Evolutionary conservation across 2,329 filamentous ascomycete species (phyloP), one percentile per base, ranked within the genome.

Genomic region (Tothia fuscella): DNA sequence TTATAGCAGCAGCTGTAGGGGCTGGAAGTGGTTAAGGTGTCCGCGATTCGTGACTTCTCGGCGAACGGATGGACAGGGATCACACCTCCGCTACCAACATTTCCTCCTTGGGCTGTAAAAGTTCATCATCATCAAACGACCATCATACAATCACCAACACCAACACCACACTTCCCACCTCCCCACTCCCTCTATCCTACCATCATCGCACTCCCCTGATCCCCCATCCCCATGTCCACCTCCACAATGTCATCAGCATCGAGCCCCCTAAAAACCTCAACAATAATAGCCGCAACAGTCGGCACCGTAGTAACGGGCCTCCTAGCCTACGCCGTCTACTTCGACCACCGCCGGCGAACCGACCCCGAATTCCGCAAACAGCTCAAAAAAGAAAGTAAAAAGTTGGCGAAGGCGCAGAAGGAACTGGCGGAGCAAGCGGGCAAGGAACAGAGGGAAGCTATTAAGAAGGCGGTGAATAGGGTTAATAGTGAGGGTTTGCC

Each of bases 401-500:
- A 73, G 57, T 75, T 81, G 60, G 76, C 72, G 49, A 79, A 80
- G 51, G 75, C 68, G 46, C 77, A 79, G 54, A 85, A 86, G 66
- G 80, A 83, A 54, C 72, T 79, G 57, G 80, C 78, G 47, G 75
- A 80, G 56, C 71, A 73, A 46, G 71, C 76, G 50, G 72, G 72
- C 48, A 70, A 73, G 52, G 70, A 72, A 60, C 80, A 84, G 67
- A 77, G 80, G 57, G 73, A 83, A 61, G 68, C 72, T 53, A 83
- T 98, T 66, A 81, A 80, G 64, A 63, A 65, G 44, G 78, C 76
- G 40, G 82, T 96, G 37, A 78, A 86, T 53, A 74, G 82, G 53
- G 86, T 88, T 53, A 84, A 87, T 67, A 82, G 83, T 45, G 87
- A 93, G 63, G 91, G 89, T 44, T 95, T 93, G 73, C 91, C 91